Percentiles rank a stretch among this genome's conserved stretches.
These are phyloP conservation scores for Scedosporium boydii DNA, from an alignment of 2,329 filamentous ascomycete genomes.

Conservation along the genomic window DNA sequence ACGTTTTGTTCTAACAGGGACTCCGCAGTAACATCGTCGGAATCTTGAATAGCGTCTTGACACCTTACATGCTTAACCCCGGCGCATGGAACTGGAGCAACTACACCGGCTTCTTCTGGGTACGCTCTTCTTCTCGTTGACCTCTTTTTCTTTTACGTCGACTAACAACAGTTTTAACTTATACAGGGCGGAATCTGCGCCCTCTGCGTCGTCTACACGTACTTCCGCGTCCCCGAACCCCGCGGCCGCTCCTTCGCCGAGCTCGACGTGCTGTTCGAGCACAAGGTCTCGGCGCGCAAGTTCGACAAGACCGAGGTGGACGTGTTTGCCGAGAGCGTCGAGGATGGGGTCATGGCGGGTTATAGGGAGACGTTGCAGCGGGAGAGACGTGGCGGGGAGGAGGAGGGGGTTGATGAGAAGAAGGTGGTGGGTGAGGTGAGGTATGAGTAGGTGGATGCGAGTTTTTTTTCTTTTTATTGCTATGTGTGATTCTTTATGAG, in stretches of 20 bases:
- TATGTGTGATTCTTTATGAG: too few relatives aligned
- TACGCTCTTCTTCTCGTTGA: constrained; percentile 12
- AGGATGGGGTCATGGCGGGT: constrained; percentile 34
- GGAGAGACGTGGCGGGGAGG: not conserved
- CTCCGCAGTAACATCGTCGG: constrained; percentile 23
- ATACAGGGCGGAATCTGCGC: constrained; percentile 24
- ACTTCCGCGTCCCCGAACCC: constrained; percentile 44
- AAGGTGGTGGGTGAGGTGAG: not conserved
- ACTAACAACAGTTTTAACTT: not conserved
- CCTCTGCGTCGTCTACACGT: constrained; percentile 43
- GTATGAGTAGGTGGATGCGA: not conserved
- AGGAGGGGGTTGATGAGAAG: not conserved
- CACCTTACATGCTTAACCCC: constrained; percentile 25
- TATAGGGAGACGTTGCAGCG: constrained; percentile 30
- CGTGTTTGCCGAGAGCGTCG: constrained; percentile 43
- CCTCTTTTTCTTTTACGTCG: not conserved
- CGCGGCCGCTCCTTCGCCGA: constrained; percentile 76
- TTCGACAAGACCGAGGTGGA: constrained; percentile 53
- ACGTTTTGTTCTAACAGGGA: too few relatives aligned
- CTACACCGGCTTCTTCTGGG: constrained; percentile 30
- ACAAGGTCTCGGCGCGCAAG: constrained; percentile 59
- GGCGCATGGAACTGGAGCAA: constrained; percentile 24
- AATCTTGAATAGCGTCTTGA: constrained; percentile 16
- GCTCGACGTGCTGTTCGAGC: constrained; percentile 76
- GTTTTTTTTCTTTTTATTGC: not conserved